phyloP scores from a whole-genome alignment of 768 basidiomycete genomes.

The Mycena pura region DNA sequence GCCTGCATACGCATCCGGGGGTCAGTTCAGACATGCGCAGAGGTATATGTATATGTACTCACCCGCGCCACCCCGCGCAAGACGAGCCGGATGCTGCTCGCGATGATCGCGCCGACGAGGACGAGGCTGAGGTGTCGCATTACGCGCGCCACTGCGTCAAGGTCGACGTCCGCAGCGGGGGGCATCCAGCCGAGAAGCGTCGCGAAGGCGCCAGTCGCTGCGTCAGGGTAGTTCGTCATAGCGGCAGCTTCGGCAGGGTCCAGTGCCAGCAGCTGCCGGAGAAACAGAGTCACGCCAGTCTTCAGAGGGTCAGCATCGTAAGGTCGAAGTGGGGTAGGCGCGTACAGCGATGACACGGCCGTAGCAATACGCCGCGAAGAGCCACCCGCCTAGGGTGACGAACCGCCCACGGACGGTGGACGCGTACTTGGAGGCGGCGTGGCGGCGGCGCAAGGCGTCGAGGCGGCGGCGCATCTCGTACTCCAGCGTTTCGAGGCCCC shows the following conservation, averaged over 20 bases:
- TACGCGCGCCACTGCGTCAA: conserved; percentile 47
- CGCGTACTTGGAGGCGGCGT: conserved; percentile 55
- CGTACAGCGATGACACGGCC: conserved; percentile 67
- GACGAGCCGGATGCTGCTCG: conserved; percentile 74
- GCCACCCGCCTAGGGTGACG: conserved; percentile 50
- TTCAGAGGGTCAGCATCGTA: too few relatives aligned
- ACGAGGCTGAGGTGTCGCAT: conserved; percentile 64
- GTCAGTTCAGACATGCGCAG: background rate
- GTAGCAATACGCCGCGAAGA: conserved; percentile 74
- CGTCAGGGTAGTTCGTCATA: conserved; percentile 37
- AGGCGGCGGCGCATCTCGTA: conserved; percentile 70
- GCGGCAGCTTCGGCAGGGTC: too few relatives aligned
- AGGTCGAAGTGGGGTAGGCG: conserved; percentile 21
- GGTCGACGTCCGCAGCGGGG: conserved; percentile 25
- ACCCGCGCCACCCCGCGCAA: conserved; percentile 71
- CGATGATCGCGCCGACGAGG: conserved; percentile 78
- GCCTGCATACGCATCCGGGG: conserved; percentile 42
- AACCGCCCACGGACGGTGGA: conserved; percentile 62
- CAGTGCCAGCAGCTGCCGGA: too few relatives aligned
- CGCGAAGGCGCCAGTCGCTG: conserved; percentile 31
- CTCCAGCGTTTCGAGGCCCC: conserved; percentile 71
- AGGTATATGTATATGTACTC: background rate
- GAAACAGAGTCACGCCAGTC: too few relatives aligned
- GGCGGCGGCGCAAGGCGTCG: conserved; percentile 54
- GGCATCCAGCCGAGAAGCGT: conserved; percentile 1